These are phyloP conservation scores for Phaeodactylum tricornutum DNA, from an alignment of 108 stramenopile species.

Conservation along the genomic window DNA sequence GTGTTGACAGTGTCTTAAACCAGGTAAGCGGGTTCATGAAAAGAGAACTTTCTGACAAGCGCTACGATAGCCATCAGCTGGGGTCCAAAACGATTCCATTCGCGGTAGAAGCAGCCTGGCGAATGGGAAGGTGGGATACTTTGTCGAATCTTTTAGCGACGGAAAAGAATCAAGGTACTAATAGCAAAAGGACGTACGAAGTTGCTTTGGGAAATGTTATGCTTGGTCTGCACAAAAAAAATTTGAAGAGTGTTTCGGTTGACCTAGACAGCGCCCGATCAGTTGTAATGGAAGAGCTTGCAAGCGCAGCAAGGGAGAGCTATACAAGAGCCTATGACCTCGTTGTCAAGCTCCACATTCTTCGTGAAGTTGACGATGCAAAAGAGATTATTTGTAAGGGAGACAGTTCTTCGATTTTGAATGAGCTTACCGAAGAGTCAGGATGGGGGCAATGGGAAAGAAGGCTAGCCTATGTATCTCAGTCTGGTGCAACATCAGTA, in stretches of 20 bases:
- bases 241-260: conserved; percentile 10
- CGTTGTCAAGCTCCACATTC: conserved; percentile 50
- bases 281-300: conserved; percentile 47
- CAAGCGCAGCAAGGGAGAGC: conserved; percentile 59
- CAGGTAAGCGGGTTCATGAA: conserved; percentile 49
- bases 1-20: conserved; percentile 71
- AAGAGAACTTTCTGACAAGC: no score
- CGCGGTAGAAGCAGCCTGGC: conserved; percentile 81
- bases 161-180: background rate
- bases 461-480: conserved; percentile 22
- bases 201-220: conserved; percentile 54
- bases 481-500: conserved; percentile 22
- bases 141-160: conserved; percentile 23
- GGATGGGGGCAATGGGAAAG: conserved; percentile 40
- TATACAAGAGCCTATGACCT: conserved; percentile 60
- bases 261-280: conserved; percentile 42
- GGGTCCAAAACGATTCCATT: conserved; percentile 18
- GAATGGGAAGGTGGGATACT: conserved; percentile 69
- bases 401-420: background rate
- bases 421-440: conserved; percentile 23
- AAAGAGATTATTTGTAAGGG: background rate
- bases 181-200: conserved; percentile 24
- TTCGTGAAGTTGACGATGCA: conserved; percentile 47
- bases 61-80: no score
- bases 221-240: conserved; percentile 29